Conservation (phyloP, 257 asterid species). For the Solanum appendiculatum region DNA sequence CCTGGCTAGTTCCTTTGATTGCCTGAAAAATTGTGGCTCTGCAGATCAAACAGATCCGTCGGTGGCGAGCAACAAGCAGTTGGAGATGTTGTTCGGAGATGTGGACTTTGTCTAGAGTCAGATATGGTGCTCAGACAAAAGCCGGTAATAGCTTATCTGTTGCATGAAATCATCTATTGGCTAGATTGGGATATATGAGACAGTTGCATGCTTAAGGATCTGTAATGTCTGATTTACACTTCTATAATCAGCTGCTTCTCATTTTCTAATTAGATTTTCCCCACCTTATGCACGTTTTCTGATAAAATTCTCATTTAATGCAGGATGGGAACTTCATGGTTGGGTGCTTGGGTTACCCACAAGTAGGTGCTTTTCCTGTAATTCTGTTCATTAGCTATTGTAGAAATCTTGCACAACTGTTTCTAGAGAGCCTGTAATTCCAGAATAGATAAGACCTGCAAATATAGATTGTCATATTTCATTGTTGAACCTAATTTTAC, state of each 20-base stretch:
- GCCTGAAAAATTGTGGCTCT: conserved; percentile 16
- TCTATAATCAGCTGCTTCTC: background rate
- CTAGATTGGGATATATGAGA: background rate
- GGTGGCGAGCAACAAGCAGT: conserved; percentile 42
- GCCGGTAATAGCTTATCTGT: conserved; percentile 43
- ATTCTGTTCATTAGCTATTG: background rate
- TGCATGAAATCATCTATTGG: background rate
- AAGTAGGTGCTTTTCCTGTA: conserved; percentile 36
- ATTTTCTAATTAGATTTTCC: background rate
- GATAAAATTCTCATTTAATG: conserved; percentile 11
- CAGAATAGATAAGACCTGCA: background rate
- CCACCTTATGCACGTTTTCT: background rate
- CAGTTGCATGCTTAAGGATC: background rate
- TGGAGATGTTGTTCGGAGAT: conserved; percentile 70
- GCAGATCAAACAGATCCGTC: conserved; percentile 69
- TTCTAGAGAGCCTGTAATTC: background rate
- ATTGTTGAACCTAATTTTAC: background rate
- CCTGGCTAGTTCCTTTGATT: background rate
- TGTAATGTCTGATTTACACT: background rate
- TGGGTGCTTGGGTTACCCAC: conserved; percentile 95
- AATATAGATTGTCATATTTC: background rate
- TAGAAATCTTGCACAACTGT: background rate
- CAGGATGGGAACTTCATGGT: conserved; percentile 99
- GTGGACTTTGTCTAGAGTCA: conserved; percentile 67
- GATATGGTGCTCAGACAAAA: conserved; percentile 84